Evolutionary conservation across 768 basidiomycete species (phyloP).

Genomic region (Mycena floridula): DNA sequence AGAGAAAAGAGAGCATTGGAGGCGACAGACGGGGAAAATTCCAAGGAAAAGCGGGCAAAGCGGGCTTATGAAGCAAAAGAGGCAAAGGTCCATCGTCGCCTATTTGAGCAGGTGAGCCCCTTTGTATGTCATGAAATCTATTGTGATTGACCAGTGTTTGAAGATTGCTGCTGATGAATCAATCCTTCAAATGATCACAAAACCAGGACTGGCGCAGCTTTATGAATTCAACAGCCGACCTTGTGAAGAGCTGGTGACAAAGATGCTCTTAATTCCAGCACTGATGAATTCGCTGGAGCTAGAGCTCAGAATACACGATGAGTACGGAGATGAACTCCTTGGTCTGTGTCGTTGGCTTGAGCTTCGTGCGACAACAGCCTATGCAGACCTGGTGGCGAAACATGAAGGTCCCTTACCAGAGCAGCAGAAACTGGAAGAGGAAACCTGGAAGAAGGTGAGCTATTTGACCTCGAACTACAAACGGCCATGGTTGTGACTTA

Average conservation of each 20-base stretch:
- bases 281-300: background rate
- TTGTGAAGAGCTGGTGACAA: background rate
- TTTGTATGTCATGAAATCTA: background rate
- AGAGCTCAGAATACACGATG: background rate
- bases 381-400: background rate
- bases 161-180: conserved; percentile 1
- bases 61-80: background rate
- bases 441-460: background rate
- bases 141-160: background rate
- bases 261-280: background rate
- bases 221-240: background rate
- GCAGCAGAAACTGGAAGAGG: background rate
- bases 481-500: background rate
- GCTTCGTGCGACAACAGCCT: background rate
- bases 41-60: too few relatives aligned
- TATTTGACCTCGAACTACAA: background rate
- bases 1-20: too few relatives aligned
- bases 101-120: background rate
- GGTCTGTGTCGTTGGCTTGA: background rate
- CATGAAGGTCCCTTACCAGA: background rate
- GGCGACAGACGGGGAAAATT: background rate
- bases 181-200: background rate
- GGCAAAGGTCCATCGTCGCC: background rate
- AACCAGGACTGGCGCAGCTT: background rate
- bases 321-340: conserved; percentile 8